These are phyloP conservation scores for Paraphaeosphaeria minitans DNA, from an alignment of 2,329 filamentous ascomycete genomes.

Conservation along the genomic window DNA sequence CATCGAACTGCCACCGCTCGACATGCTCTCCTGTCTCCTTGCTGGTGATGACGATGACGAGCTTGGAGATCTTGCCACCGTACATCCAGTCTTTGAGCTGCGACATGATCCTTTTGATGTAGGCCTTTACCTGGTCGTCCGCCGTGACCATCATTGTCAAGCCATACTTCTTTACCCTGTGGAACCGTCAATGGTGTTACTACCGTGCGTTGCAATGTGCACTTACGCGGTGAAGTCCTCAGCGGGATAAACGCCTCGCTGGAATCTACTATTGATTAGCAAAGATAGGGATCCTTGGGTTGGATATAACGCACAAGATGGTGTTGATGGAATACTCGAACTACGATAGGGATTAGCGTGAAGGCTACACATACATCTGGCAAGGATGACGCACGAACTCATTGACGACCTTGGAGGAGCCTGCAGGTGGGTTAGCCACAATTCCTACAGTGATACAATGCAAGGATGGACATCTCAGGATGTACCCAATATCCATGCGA, in stretches of 20 bases:
- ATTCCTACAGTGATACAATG: neutral
- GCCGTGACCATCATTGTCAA: conserved; percentile 97
- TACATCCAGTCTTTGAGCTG: conserved; percentile 99
- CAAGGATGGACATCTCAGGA: neutral
- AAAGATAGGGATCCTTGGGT: neutral
- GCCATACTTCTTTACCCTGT: conserved; percentile 95
- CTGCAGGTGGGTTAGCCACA: conserved; percentile 39
- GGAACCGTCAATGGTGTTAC: conserved; percentile 19
- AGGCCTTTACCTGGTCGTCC: conserved; percentile 97
- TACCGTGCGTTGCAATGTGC: conserved; percentile 55
- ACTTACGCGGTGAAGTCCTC: conserved; percentile 83
- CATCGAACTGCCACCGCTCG: conserved; percentile 98
- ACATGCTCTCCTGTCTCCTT: conserved; percentile 97
- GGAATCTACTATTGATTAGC: conserved; percentile 66
- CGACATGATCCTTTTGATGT: conserved; percentile 99
- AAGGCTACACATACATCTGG: neutral
- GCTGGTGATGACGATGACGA: conserved; percentile 94
- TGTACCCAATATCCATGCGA: neutral
- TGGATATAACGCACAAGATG: conserved; percentile 69
- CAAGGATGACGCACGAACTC: conserved; percentile 77
- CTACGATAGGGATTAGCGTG: conserved; percentile 47
- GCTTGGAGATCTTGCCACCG: conserved; percentile 93
- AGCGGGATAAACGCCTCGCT: conserved; percentile 79
- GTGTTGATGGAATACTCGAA: conserved; percentile 99
- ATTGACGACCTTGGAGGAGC: conserved; percentile 82